These are phyloP conservation scores for Penicillium waksmanii DNA, from an alignment of 495 filamentous ascomycete genomes.

Conservation along the genomic window DNA sequence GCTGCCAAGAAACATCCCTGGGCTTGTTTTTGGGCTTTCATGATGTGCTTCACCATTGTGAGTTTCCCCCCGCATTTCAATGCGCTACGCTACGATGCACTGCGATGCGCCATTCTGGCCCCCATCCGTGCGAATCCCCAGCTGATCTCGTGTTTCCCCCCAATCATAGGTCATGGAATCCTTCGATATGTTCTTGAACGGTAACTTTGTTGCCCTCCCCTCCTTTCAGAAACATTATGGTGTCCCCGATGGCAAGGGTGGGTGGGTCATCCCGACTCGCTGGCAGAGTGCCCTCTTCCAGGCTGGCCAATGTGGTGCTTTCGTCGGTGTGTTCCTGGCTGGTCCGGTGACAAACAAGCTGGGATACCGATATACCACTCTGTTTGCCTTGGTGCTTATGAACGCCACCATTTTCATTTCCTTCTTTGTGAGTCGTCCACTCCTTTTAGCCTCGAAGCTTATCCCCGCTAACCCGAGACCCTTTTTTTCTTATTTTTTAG, in stretches of 20 bases:
- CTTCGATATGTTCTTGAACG: slow-evolving; percentile 46
- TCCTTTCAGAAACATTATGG: slow-evolving; percentile 32
- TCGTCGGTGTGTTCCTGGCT: slow-evolving; percentile 69
- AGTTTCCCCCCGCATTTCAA: slow-evolving; percentile 18
- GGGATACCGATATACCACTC: slow-evolving; percentile 68
- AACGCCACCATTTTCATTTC: slow-evolving; percentile 67
- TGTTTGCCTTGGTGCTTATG: slow-evolving; percentile 60
- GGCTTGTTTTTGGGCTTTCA: slow-evolving; percentile 51
- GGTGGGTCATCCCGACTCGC: slow-evolving; percentile 30
- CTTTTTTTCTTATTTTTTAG: slow-evolving; percentile 14
- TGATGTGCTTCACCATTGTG: slow-evolving; percentile 49
- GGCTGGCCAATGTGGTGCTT: slow-evolving; percentile 56
- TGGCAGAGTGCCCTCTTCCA: slow-evolving; percentile 45
- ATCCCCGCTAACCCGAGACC: not conserved
- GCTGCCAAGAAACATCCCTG: slow-evolving; percentile 49
- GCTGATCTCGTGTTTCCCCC: slow-evolving; percentile 9
- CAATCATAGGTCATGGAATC: slow-evolving; percentile 44
- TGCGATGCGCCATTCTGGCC: too few species aligned
- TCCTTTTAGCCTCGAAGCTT: slow-evolving; percentile 5
- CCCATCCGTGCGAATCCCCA: not conserved
- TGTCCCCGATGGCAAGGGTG: slow-evolving; percentile 15
- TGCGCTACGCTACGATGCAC: not conserved
- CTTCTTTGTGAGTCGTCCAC: slow-evolving; percentile 55
- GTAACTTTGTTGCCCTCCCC: slow-evolving; percentile 39
- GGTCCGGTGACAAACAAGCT: slow-evolving; percentile 67